Evolutionary conservation across 2,329 filamentous ascomycete genomes (phyloP).

Genomic region (Phaeosphaeria sp.): DNA sequence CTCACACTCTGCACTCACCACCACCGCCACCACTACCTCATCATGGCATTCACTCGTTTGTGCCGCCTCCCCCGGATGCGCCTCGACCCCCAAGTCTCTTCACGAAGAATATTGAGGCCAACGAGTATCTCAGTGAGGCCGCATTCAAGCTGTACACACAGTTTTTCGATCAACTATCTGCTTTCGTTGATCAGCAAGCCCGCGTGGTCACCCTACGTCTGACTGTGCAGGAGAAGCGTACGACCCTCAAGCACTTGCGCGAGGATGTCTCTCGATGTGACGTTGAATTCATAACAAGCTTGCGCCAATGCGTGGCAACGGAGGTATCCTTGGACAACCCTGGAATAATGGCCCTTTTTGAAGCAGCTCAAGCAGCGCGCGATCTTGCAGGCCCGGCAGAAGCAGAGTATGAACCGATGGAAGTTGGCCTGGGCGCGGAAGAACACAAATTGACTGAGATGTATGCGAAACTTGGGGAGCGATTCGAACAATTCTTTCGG

Average conservation of each 20-base stretch:
- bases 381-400: conserved; percentile 25
- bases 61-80: neutral
- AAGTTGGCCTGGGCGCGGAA: neutral
- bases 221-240: neutral
- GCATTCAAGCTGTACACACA: conserved; percentile 18
- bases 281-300: neutral
- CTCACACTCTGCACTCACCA: neutral
- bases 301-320: neutral
- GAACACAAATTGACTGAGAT: conserved; percentile 2
- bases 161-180: conserved; percentile 22
- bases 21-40: neutral
- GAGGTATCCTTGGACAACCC: conserved; percentile 11
- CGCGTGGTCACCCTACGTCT: neutral
- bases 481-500: conserved; percentile 23
- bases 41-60: no score
- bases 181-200: neutral
- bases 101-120: conserved; percentile 2
- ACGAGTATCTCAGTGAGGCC: conserved; percentile 10
- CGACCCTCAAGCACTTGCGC: neutral
- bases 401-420: neutral
- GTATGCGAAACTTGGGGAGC: conserved; percentile 11
- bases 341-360: conserved; percentile 9
- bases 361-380: conserved; percentile 18
- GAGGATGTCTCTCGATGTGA: neutral
- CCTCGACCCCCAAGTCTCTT: conserved; percentile 12